Evolutionary conservation across 371 early-diverging fungal genomes (phyloP).

Genomic region (Cokeromyces recurvatus): DNA sequence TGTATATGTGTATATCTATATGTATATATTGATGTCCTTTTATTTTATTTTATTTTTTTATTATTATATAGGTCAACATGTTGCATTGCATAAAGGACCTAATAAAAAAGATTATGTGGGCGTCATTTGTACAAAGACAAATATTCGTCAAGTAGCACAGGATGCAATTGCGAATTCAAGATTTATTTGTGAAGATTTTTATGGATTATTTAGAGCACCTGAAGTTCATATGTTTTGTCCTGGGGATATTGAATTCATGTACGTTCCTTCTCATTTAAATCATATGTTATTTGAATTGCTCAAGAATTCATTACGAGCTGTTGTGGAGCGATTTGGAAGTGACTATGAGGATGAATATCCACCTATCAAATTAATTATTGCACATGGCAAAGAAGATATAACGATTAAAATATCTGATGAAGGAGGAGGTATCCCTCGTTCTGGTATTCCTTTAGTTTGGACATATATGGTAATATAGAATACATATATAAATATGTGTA

Average conservation of each 20-base stretch:
- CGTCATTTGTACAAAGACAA: constrained; percentile 91
- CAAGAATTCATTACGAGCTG: constrained; percentile 93
- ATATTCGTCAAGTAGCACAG: constrained; percentile 68
- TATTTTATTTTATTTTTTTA: too few species aligned
- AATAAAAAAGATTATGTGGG: constrained; percentile 81
- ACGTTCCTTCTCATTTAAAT: constrained; percentile 92
- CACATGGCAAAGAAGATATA: constrained; percentile 95
- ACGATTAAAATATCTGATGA: constrained; percentile 96
- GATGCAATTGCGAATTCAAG: constrained; percentile 93
- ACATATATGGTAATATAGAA: constrained; percentile 77
- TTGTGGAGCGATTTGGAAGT: constrained; percentile 86
- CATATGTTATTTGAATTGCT: constrained; percentile 98
- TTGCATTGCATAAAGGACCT: constrained; percentile 64
- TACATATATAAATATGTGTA: background rate
- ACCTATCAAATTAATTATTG: constrained; percentile 87
- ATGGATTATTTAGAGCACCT: constrained; percentile 81
- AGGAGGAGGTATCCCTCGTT: constrained; percentile 92
- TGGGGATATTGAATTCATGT: constrained; percentile 90
- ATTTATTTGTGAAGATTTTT: constrained; percentile 90
- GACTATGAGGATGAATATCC: constrained; percentile 86
- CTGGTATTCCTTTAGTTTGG: constrained; percentile 90
- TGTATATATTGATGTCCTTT: background rate
- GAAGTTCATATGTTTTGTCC: constrained; percentile 79
- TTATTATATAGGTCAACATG: constrained; percentile 78
- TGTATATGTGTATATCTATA: too few species aligned